Conservation (phyloP, 2,329 filamentous ascomycete genomes). For the Venturia carpophila region DNA sequence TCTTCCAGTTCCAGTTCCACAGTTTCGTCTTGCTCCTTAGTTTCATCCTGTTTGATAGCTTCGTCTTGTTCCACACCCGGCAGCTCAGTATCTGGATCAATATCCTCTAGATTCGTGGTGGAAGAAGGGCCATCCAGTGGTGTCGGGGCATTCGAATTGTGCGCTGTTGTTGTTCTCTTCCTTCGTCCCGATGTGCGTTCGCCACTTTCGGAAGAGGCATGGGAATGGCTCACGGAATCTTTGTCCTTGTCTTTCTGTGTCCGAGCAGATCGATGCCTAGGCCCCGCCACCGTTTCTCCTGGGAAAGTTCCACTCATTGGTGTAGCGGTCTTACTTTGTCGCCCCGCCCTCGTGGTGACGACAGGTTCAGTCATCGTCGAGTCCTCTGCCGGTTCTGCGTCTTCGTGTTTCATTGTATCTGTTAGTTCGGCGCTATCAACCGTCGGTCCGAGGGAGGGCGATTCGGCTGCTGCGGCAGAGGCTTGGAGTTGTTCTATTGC, state of each 20-base stretch:
- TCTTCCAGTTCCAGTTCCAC: conserved; percentile 26
- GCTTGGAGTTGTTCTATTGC: conserved; percentile 16
- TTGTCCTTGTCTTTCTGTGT: conserved; percentile 26
- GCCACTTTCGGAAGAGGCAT: conserved; percentile 35
- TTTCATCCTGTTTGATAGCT: conserved; percentile 44
- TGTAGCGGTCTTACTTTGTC: conserved; percentile 41
- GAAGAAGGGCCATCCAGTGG: neutral
- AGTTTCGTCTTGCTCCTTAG: conserved; percentile 25
- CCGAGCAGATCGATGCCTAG: conserved; percentile 33
- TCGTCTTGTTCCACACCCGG: conserved; percentile 49
- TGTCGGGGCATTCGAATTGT: conserved; percentile 18
- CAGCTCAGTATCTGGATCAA: conserved; percentile 43
- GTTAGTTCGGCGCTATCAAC: conserved; percentile 38
- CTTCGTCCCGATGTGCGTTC: conserved; percentile 26
- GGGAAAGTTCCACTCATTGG: conserved; percentile 39
- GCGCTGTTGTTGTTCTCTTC: conserved; percentile 27
- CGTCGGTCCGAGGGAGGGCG: conserved; percentile 26
- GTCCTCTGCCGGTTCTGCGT: conserved; percentile 39
- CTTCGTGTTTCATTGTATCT: conserved; percentile 43
- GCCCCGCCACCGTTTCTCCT: conserved; percentile 33
- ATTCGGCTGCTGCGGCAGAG: conserved; percentile 22
- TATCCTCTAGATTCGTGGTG: conserved; percentile 27
- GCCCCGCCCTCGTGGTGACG: conserved; percentile 31
- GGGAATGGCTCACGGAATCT: conserved; percentile 25
- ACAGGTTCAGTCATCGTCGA: conserved; percentile 9